Evolutionary conservation across 1,284 basidiomycete genomes (phyloP).

Genomic region (Sanguinoderma infundibulare): DNA sequence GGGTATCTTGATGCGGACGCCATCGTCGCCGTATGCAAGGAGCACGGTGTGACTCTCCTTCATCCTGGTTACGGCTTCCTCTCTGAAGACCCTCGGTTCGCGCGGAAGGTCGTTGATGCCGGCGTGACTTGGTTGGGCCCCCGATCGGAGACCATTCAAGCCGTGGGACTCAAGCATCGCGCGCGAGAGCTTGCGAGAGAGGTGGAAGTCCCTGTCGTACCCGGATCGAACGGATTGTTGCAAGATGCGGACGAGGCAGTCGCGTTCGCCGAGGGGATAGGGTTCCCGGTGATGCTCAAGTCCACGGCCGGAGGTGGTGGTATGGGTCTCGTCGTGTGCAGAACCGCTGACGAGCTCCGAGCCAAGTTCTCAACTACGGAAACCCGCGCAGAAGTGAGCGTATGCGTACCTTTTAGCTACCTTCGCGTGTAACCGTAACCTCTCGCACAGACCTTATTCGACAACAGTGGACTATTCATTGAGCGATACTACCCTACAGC

Average conservation of each 20-base stretch:
- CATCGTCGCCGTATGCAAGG: slow-evolving; percentile 51
- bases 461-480: slow-evolving; percentile 59
- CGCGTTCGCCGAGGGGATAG: slow-evolving; percentile 46
- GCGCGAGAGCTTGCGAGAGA: slow-evolving; percentile 54
- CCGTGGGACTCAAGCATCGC: slow-evolving; percentile 69
- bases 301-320: slow-evolving; percentile 76
- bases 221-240: slow-evolving; percentile 57
- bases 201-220: slow-evolving; percentile 58
- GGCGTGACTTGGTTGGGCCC: slow-evolving; percentile 70
- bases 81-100: slow-evolving; percentile 67
- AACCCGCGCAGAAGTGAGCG: slow-evolving; percentile 50
- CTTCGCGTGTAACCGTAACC: no score
- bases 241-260: slow-evolving; percentile 48
- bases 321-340: slow-evolving; percentile 69
- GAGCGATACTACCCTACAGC: slow-evolving; percentile 63
- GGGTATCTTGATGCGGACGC: slow-evolving; percentile 48
- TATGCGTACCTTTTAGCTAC: background rate
- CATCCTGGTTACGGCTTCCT: slow-evolving; percentile 75
- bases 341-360: slow-evolving; percentile 44
- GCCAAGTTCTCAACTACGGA: slow-evolving; percentile 43
- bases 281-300: slow-evolving; percentile 73
- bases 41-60: slow-evolving; percentile 54
- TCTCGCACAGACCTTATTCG: slow-evolving; percentile 50
- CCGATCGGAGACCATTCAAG: slow-evolving; percentile 50
- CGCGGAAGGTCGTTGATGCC: slow-evolving; percentile 46